Evolutionary conservation across 2,329 filamentous ascomycete species (phyloP), one percentile per base, ranked within the genome.

Genomic region (Phaeosphaeriaceae sp.): DNA sequence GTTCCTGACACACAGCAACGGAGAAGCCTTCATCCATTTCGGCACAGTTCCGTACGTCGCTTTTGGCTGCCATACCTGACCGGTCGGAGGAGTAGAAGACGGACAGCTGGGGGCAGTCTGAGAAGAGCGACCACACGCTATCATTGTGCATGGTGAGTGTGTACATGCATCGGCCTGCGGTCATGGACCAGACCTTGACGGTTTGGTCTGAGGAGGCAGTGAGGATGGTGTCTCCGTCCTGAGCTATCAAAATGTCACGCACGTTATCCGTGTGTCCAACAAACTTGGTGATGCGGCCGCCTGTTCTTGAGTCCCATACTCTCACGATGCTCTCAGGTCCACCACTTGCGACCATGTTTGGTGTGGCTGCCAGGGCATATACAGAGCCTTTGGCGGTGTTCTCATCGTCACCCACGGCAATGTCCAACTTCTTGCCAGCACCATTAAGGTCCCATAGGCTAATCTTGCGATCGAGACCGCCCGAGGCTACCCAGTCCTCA

Each of bases 131-230:
- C 94, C 94, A 99, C 17, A 99, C 90, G 70, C 92, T 97, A 68
- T 96, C 92, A 68, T 96, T 96, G 76, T 99, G 94, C 94, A 99
- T 99, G 46, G 92, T 97, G 63, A 99, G 83, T 0, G 94, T 99
- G 74, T 97, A 91, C 88, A 97, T 93, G 80, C 94, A 99, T 61
- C 94, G 84, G 46, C 94, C 94, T 17, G 92, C 93, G 9, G 90
- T 94, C 61, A 97, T 87, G 60, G 92, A 97, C 94, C 94, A 99
- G 49, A 97, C 86, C 77, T 99, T 99, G 77, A 99, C 88, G 0
- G 94, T 97, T 75, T 96, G 92, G 72, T 99, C 94, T 1, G 93
- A 93, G 62, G 92, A 96, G 12, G 91, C 92, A 0, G 93, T 96
- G 80, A 99, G 84, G 61, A 99, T 90, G 33, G 87, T 95, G 68